Base-by-base conservation (phyloP, 169 alveolate genomes). In the Plasmodium vinckei region DNA sequence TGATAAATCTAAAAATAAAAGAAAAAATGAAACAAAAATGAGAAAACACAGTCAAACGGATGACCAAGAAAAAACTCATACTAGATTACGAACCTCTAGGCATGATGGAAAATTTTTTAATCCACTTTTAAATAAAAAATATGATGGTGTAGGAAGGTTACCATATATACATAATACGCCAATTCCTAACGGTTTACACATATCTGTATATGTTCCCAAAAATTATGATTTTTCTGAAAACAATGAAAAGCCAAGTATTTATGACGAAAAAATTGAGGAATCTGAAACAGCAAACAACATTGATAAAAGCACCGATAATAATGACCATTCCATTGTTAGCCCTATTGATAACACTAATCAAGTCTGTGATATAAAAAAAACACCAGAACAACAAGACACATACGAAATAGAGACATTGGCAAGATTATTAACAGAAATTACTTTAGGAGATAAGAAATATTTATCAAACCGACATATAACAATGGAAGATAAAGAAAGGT, bases 121-220 rank as follows among this genome's bases (percentile, higher is more conserved):
- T 49, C 90, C 90, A 10, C 65, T 82, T 67, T 54, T 82, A 47
- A 82, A 82, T 42, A 82, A 82, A 39, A 82, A 82, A 49, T 82
- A 82, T 27, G 90, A 82, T 65, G 90, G 90, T n/a, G 53, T 82
- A 17, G 82, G 90, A 1, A 82, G 15, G 49, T 70, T 82, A 2
- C 90, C 90, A 12, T 82, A 82, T 42, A 82, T 82, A 65, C 90
- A 82, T 27, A 82, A 82, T 61, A 82, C 67, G 39, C 90, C 90
- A 3, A 60, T 82, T 21, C 90, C 90, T 15, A 82, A 53, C 9
- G 90, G 90, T 12, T 49, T 82, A 1, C 90, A 82, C 59, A 65
- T 82, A 23, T 51, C 90, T 42, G 54, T 82, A 12, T 82, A 82
- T 54, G 56, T 82, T 1, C 90, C 90, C 5, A 44, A 82, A 15